Percentiles rank a stretch among this genome's conserved stretches.
phyloP scores from a whole-genome alignment of 257 asterid species.

The Lycium barbarum region DNA sequence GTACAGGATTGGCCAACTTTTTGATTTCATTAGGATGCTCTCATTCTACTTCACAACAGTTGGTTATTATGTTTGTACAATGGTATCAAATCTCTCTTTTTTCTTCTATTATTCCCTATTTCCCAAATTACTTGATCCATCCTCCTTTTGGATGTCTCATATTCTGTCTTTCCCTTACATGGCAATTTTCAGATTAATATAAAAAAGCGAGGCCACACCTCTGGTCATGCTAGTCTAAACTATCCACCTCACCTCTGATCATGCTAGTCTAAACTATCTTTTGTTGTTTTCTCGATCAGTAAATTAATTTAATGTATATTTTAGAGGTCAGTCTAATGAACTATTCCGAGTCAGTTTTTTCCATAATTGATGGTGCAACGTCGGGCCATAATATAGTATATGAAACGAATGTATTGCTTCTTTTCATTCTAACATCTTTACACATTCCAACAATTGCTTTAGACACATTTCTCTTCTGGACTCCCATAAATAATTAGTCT shows the following conservation, averaged over 20 bases:
- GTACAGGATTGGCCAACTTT: constrained; percentile 93
- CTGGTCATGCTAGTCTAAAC: background rate
- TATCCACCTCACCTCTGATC: background rate
- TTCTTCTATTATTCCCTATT: constrained; percentile 9
- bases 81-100: constrained; percentile 57
- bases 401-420: background rate
- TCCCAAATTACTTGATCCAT: constrained; percentile 32
- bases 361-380: background rate
- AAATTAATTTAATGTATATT: background rate
- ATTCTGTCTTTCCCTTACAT: background rate
- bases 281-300: background rate
- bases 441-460: background rate
- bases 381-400: background rate
- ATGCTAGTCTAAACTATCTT: background rate
- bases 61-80: constrained; percentile 96
- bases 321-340: constrained; percentile 15
- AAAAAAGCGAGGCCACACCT: background rate
- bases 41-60: constrained; percentile 96
- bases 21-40: constrained; percentile 96
- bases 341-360: background rate
- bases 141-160: constrained; percentile 14
- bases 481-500: background rate
- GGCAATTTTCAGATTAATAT: background rate
- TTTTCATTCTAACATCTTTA: background rate
- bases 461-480: background rate